A percentile compares a stretch with the other conserved stretches of the same genome.
These are phyloP conservation scores for Zygosaccharomyces lentus DNA, from an alignment of 805 yeast genomes.

Conservation along the genomic window DNA sequence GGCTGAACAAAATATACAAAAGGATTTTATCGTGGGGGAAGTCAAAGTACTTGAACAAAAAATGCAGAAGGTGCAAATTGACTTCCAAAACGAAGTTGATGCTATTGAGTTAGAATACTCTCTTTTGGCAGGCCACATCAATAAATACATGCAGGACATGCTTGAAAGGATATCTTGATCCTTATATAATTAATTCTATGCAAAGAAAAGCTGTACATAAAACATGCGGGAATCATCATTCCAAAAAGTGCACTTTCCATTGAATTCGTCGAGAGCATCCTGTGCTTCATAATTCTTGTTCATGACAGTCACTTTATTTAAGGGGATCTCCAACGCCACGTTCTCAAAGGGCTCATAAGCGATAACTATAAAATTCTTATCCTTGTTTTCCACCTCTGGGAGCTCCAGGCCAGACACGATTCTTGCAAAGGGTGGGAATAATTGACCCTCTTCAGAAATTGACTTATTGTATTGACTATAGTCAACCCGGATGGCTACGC, in stretches of 20 bases:
- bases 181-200: slow-evolving; percentile 7
- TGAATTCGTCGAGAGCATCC: slow-evolving; percentile 35
- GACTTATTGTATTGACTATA: slow-evolving; percentile 29
- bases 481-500: slow-evolving; percentile 60
- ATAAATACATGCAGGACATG: slow-evolving; percentile 39
- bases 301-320: slow-evolving; percentile 43
- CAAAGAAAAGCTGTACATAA: slow-evolving; percentile 65
- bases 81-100: slow-evolving; percentile 50
- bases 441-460: slow-evolving; percentile 1
- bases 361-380: slow-evolving; percentile 57
- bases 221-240: slow-evolving; percentile 65
- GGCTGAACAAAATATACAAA: slow-evolving; percentile 45
- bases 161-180: slow-evolving; percentile 17
- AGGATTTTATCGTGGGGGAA: slow-evolving; percentile 36
- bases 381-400: slow-evolving; percentile 44
- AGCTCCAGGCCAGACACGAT: slow-evolving; percentile 78
- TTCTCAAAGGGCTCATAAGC: slow-evolving; percentile 92
- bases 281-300: slow-evolving; percentile 30
- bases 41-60: slow-evolving; percentile 33
- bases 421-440: slow-evolving; percentile 54
- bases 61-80: slow-evolving; percentile 38
- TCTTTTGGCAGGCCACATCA: slow-evolving; percentile 51
- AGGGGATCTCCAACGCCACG: slow-evolving; percentile 69
- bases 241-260: slow-evolving; percentile 59
- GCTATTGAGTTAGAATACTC: slow-evolving; percentile 52